phyloP scores from a whole-genome alignment of 2,329 filamentous ascomycete genomes.

The Cyclaneusma minus region DNA sequence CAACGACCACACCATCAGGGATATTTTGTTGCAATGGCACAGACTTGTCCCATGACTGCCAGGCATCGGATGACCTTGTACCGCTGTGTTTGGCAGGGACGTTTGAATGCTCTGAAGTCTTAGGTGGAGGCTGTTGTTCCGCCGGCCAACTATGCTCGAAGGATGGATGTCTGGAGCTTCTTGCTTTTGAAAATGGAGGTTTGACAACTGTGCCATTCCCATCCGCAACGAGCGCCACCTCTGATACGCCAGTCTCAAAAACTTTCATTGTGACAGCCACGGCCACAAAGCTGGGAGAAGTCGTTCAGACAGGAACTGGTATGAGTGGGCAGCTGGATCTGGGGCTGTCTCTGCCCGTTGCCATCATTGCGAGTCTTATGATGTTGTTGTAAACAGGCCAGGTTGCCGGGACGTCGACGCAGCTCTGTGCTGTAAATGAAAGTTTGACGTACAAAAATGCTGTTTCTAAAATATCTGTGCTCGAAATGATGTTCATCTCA shows the following conservation, averaged over 20 bases:
- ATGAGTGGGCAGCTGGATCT: slow-evolving; percentile 3
- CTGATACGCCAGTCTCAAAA: too few species aligned
- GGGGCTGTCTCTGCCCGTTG: slow-evolving; percentile 4
- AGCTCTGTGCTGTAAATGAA: too few species aligned
- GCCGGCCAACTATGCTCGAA: slow-evolving; percentile 7
- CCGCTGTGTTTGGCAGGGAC: slow-evolving; percentile 11
- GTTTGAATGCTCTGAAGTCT: slow-evolving; percentile 11
- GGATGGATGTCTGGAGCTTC: slow-evolving; percentile 12
- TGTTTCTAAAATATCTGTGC: too few species aligned
- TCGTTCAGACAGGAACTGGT: slow-evolving; percentile 9
- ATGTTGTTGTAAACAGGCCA: slow-evolving; percentile 3
- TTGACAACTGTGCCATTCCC: too few species aligned
- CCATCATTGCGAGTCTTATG: too few species aligned
- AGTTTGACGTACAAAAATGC: too few species aligned
- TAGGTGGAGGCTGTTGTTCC: slow-evolving; percentile 15
- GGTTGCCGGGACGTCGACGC: slow-evolving; percentile 4
- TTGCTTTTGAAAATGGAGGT: slow-evolving; percentile 2
- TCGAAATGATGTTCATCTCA: too few species aligned
- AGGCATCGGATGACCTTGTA: slow-evolving; percentile 6
- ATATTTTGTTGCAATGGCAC: slow-evolving; percentile 16
- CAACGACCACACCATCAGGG: slow-evolving; percentile 9
- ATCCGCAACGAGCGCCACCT: too few species aligned
- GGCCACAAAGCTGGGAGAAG: slow-evolving; percentile 12
- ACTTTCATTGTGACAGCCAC: slow-evolving; percentile 13
- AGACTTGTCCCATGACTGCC: slow-evolving; percentile 6